Evolutionary conservation across 768 basidiomycete species (phyloP).

Genomic region (Suillus subalutaceus): DNA sequence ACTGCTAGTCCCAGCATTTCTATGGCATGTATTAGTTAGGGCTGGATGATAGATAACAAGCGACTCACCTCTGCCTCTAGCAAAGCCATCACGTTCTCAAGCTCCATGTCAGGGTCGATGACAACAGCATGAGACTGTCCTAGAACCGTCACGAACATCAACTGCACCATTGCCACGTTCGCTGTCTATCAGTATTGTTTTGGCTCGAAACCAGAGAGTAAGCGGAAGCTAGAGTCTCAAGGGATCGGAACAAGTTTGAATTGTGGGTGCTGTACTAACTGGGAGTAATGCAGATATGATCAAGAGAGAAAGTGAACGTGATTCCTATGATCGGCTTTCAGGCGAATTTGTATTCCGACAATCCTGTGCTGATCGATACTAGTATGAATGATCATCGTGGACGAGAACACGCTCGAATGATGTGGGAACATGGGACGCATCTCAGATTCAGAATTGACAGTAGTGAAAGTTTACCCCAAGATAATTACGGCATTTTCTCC

Average conservation of each 20-base stretch:
- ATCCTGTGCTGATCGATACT: too few species aligned
- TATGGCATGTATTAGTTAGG: conserved; percentile 10
- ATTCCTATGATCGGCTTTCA: too few species aligned
- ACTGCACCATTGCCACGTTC: conserved; percentile 49
- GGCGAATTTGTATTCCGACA: too few species aligned
- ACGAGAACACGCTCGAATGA: too few species aligned
- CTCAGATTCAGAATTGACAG: too few species aligned
- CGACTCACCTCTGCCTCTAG: conserved; percentile 91
- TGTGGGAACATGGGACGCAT: too few species aligned
- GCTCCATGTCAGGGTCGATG: conserved; percentile 87
- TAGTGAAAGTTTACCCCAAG: too few species aligned
- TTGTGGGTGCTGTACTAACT: neutral
- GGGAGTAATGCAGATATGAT: neutral
- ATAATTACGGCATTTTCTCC: too few species aligned
- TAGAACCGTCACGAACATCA: conserved; percentile 72
- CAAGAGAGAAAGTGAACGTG: neutral
- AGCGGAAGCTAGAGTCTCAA: neutral
- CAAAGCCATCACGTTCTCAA: conserved; percentile 90
- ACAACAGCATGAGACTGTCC: conserved; percentile 72
- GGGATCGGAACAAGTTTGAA: neutral
- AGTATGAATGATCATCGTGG: too few species aligned
- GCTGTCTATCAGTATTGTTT: neutral
- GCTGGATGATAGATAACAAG: conserved; percentile 1
- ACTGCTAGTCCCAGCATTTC: conserved; percentile 10
- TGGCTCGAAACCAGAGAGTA: neutral